Percentiles rank a stretch among this genome's conserved stretches.
phyloP scores from a whole-genome alignment of 257 asterid genomes.

The Linderniella brevidens region DNA sequence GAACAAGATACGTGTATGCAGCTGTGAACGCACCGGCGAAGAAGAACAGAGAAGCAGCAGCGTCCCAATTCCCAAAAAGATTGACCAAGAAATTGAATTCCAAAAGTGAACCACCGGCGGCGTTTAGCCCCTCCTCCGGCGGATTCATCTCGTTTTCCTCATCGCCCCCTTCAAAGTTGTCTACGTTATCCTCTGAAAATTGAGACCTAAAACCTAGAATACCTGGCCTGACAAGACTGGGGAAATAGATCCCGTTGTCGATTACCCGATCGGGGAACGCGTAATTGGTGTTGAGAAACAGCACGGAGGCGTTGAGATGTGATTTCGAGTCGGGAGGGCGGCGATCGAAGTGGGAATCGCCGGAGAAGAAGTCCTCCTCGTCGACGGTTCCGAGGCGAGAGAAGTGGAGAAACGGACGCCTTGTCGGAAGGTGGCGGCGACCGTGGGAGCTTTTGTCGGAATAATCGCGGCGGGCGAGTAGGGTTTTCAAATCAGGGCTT shows the following conservation, averaged over 20 bases:
- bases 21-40: conserved; percentile 37
- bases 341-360: conserved; percentile 68
- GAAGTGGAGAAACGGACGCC: conserved; percentile 78
- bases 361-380: conserved; percentile 85
- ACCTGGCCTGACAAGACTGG: conserved; percentile 25
- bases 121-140: conserved; percentile 13
- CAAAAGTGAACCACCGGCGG: conserved; percentile 20
- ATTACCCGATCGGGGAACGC: conserved; percentile 28
- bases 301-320: conserved; percentile 25
- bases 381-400: conserved; percentile 71
- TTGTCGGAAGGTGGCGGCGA: conserved; percentile 65
- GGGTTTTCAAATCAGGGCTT: conserved; percentile 58
- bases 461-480: conserved; percentile 60
- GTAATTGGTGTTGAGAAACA: conserved; percentile 19
- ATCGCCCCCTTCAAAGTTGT: conserved; percentile 10
- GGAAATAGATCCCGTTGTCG: conserved; percentile 31
- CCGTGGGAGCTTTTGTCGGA: conserved; percentile 19
- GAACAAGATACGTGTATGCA: conserved; percentile 51
- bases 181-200: conserved; percentile 14
- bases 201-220: conserved; percentile 29
- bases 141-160: conserved; percentile 16
- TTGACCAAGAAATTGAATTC: conserved; percentile 50
- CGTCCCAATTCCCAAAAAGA: conserved; percentile 63
- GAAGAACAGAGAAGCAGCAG: conserved; percentile 33
- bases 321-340: conserved; percentile 30